phyloP scores from a whole-genome alignment of 2,329 filamentous ascomycete genomes.

The Arachnopeziza araneosa region DNA sequence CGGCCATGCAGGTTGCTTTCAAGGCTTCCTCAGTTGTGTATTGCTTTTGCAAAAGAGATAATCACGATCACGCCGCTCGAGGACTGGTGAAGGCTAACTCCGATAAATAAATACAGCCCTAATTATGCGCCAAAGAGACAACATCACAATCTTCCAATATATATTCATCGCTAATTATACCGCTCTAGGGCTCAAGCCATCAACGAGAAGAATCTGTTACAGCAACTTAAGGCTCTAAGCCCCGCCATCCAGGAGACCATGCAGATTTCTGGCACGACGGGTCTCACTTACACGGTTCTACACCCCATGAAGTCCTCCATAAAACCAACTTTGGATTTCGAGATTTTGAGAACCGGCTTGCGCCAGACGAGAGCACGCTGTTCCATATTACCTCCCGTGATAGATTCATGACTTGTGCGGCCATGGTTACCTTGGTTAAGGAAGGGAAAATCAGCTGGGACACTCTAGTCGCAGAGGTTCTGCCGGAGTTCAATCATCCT shows the following conservation, averaged over 20 bases:
- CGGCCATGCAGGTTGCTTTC: too few relatives aligned
- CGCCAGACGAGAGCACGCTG: background rate
- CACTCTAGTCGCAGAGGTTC: background rate
- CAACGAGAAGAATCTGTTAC: background rate
- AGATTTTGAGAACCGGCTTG: background rate
- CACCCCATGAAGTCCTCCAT: background rate
- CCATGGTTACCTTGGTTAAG: background rate
- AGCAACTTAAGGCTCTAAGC: background rate
- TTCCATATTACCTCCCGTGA: background rate
- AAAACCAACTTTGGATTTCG: too few relatives aligned
- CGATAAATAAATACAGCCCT: too few relatives aligned
- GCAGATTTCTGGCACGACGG: background rate
- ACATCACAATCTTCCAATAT: too few relatives aligned
- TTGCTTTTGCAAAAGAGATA: too few relatives aligned
- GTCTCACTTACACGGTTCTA: background rate
- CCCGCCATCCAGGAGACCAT: background rate
- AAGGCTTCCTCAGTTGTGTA: too few relatives aligned
- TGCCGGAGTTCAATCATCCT: background rate
- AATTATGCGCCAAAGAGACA: too few relatives aligned
- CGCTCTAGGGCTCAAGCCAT: background rate
- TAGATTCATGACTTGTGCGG: background rate
- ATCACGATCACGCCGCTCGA: too few relatives aligned
- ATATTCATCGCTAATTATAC: background rate
- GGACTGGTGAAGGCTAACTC: too few relatives aligned
- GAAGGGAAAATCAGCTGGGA: background rate